phyloP scores from a whole-genome alignment of 2,329 filamentous ascomycete species.

The Dothideomycetes sp. region DNA sequence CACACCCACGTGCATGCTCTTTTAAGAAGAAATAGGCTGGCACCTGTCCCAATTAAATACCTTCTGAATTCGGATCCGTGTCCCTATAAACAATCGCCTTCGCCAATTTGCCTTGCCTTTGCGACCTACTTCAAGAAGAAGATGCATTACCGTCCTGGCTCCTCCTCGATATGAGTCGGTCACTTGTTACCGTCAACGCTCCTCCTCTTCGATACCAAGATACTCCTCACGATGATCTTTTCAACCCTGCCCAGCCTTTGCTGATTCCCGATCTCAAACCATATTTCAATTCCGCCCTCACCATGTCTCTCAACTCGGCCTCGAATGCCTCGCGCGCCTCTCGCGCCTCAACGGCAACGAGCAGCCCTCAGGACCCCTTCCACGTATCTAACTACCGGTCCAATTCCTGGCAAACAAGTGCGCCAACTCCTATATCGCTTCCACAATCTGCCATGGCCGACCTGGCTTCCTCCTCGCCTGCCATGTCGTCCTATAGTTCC shows the following conservation, averaged over 20 bases:
- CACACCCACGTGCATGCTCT: too few relatives aligned
- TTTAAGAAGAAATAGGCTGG: constrained; percentile 10
- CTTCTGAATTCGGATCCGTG: not conserved
- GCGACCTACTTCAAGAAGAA: not conserved
- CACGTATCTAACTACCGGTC: constrained; percentile 18
- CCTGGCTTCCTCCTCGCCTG: constrained; percentile 11
- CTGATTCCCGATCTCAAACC: not conserved
- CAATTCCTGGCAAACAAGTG: constrained; percentile 3
- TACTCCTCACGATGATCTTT: not conserved
- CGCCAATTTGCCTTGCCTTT: too few relatives aligned
- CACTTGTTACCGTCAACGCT: not conserved
- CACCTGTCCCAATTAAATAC: not conserved
- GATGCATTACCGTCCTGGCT: constrained; percentile 10
- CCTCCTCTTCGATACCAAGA: not conserved
- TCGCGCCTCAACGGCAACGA: constrained; percentile 28
- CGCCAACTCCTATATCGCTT: constrained; percentile 14
- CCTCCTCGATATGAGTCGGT: constrained; percentile 11
- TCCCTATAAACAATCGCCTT: not conserved
- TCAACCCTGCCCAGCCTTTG: not conserved
- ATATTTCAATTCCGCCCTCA: constrained; percentile 10
- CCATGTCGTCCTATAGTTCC: constrained; percentile 13
- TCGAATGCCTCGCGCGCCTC: constrained; percentile 27
- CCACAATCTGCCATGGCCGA: constrained; percentile 18
- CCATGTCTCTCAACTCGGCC: constrained; percentile 21
- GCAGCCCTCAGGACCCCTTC: constrained; percentile 31